Base-by-base conservation (phyloP, 345 rosid genomes). In the Mallotus nudiflorus region DNA sequence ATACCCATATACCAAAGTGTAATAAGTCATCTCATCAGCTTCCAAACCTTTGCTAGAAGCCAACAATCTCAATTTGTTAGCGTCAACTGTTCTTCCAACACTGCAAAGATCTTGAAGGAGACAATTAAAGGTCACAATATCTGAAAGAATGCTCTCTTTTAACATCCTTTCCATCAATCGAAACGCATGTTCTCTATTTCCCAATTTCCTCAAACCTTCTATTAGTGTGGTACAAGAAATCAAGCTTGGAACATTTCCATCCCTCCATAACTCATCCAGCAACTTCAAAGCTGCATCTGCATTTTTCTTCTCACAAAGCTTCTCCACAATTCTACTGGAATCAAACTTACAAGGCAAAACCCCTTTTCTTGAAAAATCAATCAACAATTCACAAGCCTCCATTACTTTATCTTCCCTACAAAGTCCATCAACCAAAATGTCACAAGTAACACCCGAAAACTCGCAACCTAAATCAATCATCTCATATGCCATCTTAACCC, bases 371-470 rank as follows among this genome's bases (percentile, higher is more conserved):
- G 77, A 76, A 58, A 91, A 91, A 77, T 85, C 89, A 11, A 88
- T 80, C 84, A 89, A 65, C 83, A 93, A 71, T 22, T 77, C 85
- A 58, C 84, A 77, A 0, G 94, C 96, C 65, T 87, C 85, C 45
- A 62, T 70, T 51, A 42, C 74, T 77, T 65, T 63, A 25, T 84
- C 85, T 73, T 72, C 84, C 73, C 84, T 87, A 70, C 86, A 87
- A 49, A 93, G 79, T 37, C 97, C 97, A 80, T 86, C 85, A 48
- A 89, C 85, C 65, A 93, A 67, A 83, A 93, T 91, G 82, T 93
- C 97, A 56, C 97, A 93, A 62, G 96, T 93, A 5, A 77, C 91
- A 25, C 65, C 76, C 0, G 96, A 93, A 69, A 91, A 80, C 58
- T 67, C 71, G 54, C 83, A 85, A 42, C 91, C 87, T 22, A 86